Conservation (phyloP, 306 rosid species). For the Fragaria vesca region DNA sequence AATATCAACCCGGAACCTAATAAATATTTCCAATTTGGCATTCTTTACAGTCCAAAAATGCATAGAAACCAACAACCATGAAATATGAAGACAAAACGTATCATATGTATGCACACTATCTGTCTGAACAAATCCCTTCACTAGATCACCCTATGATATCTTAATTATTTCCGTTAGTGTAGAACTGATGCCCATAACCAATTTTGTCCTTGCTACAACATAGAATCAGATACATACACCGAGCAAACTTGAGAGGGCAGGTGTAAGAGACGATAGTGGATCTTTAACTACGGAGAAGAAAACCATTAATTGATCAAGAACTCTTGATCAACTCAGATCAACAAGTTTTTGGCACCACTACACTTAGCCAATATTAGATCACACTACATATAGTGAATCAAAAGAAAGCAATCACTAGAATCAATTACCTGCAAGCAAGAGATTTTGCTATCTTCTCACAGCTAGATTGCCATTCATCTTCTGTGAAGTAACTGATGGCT, state of each 20-base stretch:
- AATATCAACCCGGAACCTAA: not conserved
- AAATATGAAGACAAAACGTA: not conserved
- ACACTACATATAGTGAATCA: not conserved
- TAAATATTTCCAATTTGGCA: not conserved
- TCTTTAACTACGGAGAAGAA: not conserved
- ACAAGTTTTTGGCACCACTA: not conserved
- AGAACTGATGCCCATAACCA: not conserved
- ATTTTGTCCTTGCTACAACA: not conserved
- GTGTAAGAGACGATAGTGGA: not conserved
- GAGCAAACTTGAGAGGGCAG: not conserved
- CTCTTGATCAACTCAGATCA: not conserved
- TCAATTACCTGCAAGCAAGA: constrained; percentile 70
- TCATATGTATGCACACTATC: not conserved
- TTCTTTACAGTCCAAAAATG: not conserved
- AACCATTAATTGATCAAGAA: not conserved
- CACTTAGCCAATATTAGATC: constrained; percentile 6
- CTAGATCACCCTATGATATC: not conserved
- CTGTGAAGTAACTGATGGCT: constrained; percentile 63
- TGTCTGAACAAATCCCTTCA: not conserved
- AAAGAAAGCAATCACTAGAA: constrained; percentile 16
- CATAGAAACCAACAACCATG: not conserved
- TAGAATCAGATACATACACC: not conserved
- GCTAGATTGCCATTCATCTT: constrained; percentile 67
- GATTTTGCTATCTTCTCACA: constrained; percentile 75
- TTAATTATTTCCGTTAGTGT: not conserved